Evolutionary conservation across 2,329 filamentous ascomycete species (phyloP).

Genomic region (Domatiomyces catenatus): DNA sequence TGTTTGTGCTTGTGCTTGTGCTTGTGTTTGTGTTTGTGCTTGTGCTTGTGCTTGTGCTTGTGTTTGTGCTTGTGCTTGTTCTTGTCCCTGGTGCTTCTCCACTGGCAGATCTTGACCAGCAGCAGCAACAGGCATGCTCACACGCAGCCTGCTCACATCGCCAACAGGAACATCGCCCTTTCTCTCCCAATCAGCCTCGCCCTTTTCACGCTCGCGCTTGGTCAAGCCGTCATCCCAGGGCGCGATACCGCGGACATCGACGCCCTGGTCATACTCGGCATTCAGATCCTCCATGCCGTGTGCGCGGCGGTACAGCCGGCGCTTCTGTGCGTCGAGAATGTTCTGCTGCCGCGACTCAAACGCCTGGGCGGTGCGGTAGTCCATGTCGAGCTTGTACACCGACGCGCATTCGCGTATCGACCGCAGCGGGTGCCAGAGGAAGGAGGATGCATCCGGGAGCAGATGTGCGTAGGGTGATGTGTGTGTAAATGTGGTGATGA

Average conservation of each 20-base stretch:
- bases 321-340: constrained; percentile 76
- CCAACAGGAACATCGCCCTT: constrained; percentile 15
- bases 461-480: constrained; percentile 65
- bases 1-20: constrained; percentile 1
- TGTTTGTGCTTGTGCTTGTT: constrained; percentile 1
- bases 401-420: constrained; percentile 51
- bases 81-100: constrained; percentile 4
- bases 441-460: constrained; percentile 54
- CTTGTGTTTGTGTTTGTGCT: constrained; percentile 2
- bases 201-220: constrained; percentile 22
- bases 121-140: constrained; percentile 7
- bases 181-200: constrained; percentile 11
- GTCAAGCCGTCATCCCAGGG: constrained; percentile 25
- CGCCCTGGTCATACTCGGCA: constrained; percentile 23
- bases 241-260: constrained; percentile 16
- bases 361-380: constrained; percentile 53
- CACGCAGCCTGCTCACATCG: constrained; percentile 20
- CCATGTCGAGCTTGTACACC: constrained; percentile 62
- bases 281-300: constrained; percentile 55
- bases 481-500: constrained; percentile 21
- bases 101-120: constrained; percentile 6
- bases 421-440: constrained; percentile 53
- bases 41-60: constrained; percentile 3
- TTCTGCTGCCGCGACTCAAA: constrained; percentile 56
- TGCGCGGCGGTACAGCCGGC: constrained; percentile 67